Conservation (phyloP, 805 yeast species). For the Cyberlindnera meyerae region DNA sequence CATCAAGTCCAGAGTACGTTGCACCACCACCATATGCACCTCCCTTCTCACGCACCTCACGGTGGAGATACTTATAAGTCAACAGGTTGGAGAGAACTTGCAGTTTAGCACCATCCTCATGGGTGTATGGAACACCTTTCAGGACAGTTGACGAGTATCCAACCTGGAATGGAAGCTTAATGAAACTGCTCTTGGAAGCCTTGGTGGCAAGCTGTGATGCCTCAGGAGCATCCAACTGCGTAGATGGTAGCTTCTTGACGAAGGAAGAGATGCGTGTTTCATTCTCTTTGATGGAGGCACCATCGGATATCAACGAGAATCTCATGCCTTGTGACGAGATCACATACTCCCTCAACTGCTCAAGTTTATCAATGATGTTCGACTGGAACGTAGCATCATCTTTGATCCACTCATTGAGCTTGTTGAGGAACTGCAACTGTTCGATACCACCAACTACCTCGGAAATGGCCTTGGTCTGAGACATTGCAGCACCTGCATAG, state of each 20-base stretch:
- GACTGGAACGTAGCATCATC: constrained; percentile 43
- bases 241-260: constrained; percentile 25
- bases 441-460: constrained; percentile 71
- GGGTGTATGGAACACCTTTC: constrained; percentile 60
- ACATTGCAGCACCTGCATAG: constrained; percentile 58
- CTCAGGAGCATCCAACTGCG: constrained; percentile 2
- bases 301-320: constrained; percentile 57
- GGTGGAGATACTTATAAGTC: constrained; percentile 79
- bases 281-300: constrained; percentile 28
- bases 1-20: constrained; percentile 73
- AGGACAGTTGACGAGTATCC: constrained; percentile 70
- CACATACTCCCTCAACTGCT: constrained; percentile 43
- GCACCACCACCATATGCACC: constrained; percentile 99
- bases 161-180: constrained; percentile 83
- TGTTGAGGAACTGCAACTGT: constrained; percentile 66
- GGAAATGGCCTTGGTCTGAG: constrained; percentile 52
- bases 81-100: constrained; percentile 77
- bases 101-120: constrained; percentile 77
- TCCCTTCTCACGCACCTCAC: constrained; percentile 89
- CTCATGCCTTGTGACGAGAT: constrained; percentile 39
- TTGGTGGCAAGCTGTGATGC: constrained; percentile 15
- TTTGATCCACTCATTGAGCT: constrained; percentile 47
- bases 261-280: constrained; percentile 30
- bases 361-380: constrained; percentile 62
- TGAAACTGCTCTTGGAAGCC: constrained; percentile 36